Percentiles rank a stretch among this genome's conserved stretches.
Conservation (phyloP, 306 rosid genomes). For the Psophocarpus tetragonolobus region DNA sequence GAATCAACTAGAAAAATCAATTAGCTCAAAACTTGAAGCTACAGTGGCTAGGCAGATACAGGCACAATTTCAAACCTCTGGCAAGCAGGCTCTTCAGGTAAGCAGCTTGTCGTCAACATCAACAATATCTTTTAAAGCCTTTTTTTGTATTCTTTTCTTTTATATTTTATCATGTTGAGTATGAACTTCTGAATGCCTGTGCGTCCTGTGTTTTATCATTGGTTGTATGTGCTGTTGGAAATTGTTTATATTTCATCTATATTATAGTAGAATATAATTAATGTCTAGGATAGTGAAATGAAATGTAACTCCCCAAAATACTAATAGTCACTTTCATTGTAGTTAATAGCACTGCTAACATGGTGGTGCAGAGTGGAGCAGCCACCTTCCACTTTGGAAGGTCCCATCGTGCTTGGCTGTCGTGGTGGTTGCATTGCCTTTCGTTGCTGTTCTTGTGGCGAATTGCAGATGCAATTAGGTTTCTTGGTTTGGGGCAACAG, state of each 20-base stretch:
- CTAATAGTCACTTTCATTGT: neutral
- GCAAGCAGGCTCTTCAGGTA: conserved; percentile 77
- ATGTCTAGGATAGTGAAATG: neutral
- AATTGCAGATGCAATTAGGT: too few species aligned
- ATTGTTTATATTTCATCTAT: too few species aligned
- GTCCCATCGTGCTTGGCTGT: too few species aligned
- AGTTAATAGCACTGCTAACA: too few species aligned
- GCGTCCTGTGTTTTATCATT: conserved; percentile 1
- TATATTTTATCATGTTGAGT: conserved; percentile 1
- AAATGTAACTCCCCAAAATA: neutral
- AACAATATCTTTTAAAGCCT: neutral
- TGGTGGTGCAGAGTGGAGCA: too few species aligned
- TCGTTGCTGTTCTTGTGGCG: too few species aligned
- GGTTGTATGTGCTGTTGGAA: neutral
- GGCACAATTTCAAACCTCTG: conserved; percentile 72
- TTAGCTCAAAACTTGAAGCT: conserved; percentile 66
- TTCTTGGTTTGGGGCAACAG: too few species aligned
- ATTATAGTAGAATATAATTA: neutral
- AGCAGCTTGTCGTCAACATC: conserved; percentile 28
- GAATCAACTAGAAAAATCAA: conserved; percentile 65
- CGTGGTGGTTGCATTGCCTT: too few species aligned
- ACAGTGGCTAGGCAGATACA: conserved; percentile 68
- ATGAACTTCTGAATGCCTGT: neutral
- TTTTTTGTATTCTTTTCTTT: neutral
- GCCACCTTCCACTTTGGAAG: too few species aligned